phyloP scores from a whole-genome alignment of 805 yeast genomes.

The Pichia insulana region DNA sequence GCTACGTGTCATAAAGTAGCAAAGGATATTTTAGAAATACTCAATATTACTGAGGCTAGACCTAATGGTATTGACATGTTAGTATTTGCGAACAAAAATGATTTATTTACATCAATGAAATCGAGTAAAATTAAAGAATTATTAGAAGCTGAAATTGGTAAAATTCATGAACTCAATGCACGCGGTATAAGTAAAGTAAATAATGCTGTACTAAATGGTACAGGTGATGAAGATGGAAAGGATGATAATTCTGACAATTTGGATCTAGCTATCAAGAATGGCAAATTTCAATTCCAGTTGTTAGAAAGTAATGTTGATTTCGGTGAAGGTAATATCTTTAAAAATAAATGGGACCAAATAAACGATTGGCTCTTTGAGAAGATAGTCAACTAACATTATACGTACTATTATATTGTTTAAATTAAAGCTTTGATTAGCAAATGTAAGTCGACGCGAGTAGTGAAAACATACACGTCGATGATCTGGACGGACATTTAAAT shows the following conservation, averaged over 20 bases:
- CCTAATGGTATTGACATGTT: slow-evolving; percentile 66
- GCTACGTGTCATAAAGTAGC: slow-evolving; percentile 46
- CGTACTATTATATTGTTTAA: too few relatives aligned
- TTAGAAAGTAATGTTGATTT: slow-evolving; percentile 70
- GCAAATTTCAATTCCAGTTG: slow-evolving; percentile 51
- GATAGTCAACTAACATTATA: slow-evolving; percentile 61
- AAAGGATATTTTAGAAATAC: slow-evolving; percentile 46
- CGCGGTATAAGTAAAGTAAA: slow-evolving; percentile 38
- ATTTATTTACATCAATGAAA: slow-evolving; percentile 76
- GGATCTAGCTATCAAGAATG: slow-evolving; percentile 35
- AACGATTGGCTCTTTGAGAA: slow-evolving; percentile 72
- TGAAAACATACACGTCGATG: too few relatives aligned
- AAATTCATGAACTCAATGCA: slow-evolving; percentile 40
- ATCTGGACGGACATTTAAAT: too few relatives aligned
- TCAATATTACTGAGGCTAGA: slow-evolving; percentile 50
- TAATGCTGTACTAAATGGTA: slow-evolving; percentile 14
- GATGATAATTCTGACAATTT: slow-evolving; percentile 26
- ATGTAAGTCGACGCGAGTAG: too few relatives aligned
- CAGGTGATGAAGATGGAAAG: slow-evolving; percentile 18
- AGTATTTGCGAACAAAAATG: slow-evolving; percentile 79
- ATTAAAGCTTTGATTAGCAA: too few relatives aligned
- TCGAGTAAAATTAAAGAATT: slow-evolving; percentile 47
- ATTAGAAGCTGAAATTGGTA: slow-evolving; percentile 57
- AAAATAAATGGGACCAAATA: slow-evolving; percentile 49
- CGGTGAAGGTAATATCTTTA: slow-evolving; percentile 62